Evolutionary conservation across 2,329 filamentous ascomycete genomes (phyloP).

Genomic region (Fusarium torreyae): DNA sequence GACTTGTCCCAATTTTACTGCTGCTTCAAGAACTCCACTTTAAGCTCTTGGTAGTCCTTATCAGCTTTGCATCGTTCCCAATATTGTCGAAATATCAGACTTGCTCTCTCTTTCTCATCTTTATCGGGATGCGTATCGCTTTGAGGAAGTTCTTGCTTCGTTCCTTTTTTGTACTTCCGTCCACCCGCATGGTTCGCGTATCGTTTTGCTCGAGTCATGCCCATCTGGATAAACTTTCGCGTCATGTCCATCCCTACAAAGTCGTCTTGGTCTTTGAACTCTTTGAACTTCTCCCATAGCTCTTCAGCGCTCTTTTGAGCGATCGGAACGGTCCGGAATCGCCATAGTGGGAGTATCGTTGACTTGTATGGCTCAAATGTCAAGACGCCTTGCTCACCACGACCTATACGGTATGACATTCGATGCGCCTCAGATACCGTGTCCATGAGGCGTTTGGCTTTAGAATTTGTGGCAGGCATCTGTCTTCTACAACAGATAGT

Average conservation of each 20-base stretch:
- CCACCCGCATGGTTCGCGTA: conserved; percentile 72
- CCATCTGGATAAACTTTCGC: conserved; percentile 76
- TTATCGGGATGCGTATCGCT: conserved; percentile 37
- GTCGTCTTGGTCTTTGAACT: conserved; percentile 66
- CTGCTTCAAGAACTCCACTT: conserved; percentile 29
- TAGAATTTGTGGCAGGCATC: neutral
- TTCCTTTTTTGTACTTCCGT: conserved; percentile 62
- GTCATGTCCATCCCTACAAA: conserved; percentile 77
- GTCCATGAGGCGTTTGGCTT: conserved; percentile 12
- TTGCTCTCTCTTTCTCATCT: conserved; percentile 41
- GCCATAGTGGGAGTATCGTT: conserved; percentile 70
- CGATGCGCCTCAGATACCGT: conserved; percentile 28
- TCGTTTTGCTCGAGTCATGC: conserved; percentile 72
- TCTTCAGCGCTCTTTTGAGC: conserved; percentile 61
- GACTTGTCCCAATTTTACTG: conserved; percentile 2
- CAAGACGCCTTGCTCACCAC: conserved; percentile 73
- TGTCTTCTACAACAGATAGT: neutral
- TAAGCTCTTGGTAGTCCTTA: conserved; percentile 36
- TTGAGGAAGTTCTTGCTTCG: conserved; percentile 28
- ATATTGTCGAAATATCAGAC: conserved; percentile 37
- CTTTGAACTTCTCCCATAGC: conserved; percentile 66
- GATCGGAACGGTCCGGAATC: conserved; percentile 59
- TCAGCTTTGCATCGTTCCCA: conserved; percentile 46
- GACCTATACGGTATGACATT: conserved; percentile 67
- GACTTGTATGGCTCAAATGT: conserved; percentile 77